These are phyloP conservation scores for Aspergillus quadrilineatus DNA, from an alignment of 2,329 filamentous ascomycete species.

Conservation along the genomic window DNA sequence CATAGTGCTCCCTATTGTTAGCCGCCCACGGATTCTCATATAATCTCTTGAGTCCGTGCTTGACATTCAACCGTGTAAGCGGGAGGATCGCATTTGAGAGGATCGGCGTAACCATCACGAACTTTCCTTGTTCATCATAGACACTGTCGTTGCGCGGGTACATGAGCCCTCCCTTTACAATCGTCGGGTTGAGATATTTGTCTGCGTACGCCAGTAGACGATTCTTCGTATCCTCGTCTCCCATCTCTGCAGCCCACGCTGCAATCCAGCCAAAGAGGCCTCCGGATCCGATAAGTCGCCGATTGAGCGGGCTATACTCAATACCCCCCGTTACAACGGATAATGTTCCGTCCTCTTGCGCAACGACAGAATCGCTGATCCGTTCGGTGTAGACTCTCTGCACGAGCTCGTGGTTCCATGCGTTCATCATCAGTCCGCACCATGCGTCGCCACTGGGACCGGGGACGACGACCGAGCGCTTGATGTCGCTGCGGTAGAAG, in stretches of 20 bases:
- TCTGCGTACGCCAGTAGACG: slow-evolving; percentile 1
- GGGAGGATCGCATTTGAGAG: slow-evolving; percentile 1
- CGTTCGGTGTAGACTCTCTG: background rate
- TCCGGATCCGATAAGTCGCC: background rate
- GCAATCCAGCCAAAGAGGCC: slow-evolving; percentile 5
- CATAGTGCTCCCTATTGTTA: slow-evolving; percentile 2
- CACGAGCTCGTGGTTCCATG: slow-evolving; percentile 5
- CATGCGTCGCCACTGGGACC: slow-evolving; percentile 2
- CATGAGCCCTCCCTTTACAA: slow-evolving; percentile 4
- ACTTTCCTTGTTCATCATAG: background rate
- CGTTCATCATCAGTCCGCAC: slow-evolving; percentile 2
- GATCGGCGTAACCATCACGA: background rate
- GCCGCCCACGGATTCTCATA: slow-evolving; percentile 4
- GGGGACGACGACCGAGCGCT: background rate
- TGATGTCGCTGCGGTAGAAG: background rate
- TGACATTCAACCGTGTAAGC: slow-evolving; percentile 1
- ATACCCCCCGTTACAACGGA: background rate
- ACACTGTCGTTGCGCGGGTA: slow-evolving; percentile 1
- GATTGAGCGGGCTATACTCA: background rate
- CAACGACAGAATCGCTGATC: background rate
- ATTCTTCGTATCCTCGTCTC: background rate
- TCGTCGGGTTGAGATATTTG: background rate
- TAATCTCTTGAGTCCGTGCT: background rate
- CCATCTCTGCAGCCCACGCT: slow-evolving; percentile 5
- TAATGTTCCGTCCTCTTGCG: background rate